Evolutionary conservation across 1,284 basidiomycete species (phyloP).

Genomic region (Puccinia hordei): DNA sequence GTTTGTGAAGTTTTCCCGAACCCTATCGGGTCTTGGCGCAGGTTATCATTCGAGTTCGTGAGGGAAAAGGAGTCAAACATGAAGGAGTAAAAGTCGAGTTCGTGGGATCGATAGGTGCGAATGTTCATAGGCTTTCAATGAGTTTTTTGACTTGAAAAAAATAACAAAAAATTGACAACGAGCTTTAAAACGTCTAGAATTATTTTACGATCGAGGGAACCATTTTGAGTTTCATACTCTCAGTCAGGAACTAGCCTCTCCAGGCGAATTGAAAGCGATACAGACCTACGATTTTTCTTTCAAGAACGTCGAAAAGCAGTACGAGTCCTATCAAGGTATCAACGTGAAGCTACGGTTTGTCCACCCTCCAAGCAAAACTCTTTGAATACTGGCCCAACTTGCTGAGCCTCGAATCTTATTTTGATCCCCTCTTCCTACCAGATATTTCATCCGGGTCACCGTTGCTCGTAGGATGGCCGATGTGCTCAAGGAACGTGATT

Average conservation of each 20-base stretch:
- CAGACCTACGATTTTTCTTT: slow-evolving; percentile 95
- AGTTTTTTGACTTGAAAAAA: background rate
- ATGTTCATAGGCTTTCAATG: slow-evolving; percentile 28
- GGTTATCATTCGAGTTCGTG: slow-evolving; percentile 83
- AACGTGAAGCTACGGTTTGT: slow-evolving; percentile 79
- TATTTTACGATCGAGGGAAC: slow-evolving; percentile 95
- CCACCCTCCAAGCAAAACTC: background rate
- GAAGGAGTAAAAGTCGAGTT: slow-evolving; percentile 98
- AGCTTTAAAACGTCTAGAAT: slow-evolving; percentile 65
- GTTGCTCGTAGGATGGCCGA: slow-evolving; percentile 89
- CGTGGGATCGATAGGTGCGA: slow-evolving; percentile 87
- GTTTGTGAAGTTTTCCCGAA: slow-evolving; percentile 18
- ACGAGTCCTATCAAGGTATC: slow-evolving; percentile 95
- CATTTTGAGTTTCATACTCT: slow-evolving; percentile 97
- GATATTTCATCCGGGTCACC: slow-evolving; percentile 90
- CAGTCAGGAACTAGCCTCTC: slow-evolving; percentile 88
- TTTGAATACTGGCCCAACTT: background rate
- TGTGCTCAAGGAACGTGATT: slow-evolving; percentile 83
- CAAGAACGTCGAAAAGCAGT: slow-evolving; percentile 99
- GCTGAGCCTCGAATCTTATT: background rate
- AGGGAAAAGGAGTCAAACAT: slow-evolving; percentile 91
- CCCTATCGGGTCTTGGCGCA: slow-evolving; percentile 58
- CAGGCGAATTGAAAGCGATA: slow-evolving; percentile 89
- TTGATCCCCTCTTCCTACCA: background rate
- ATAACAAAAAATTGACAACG: background rate